Evolutionary conservation across 345 rosid species (phyloP), one percentile per base, ranked within the genome.

Genomic region (Melaleuca quinquenervia): DNA sequence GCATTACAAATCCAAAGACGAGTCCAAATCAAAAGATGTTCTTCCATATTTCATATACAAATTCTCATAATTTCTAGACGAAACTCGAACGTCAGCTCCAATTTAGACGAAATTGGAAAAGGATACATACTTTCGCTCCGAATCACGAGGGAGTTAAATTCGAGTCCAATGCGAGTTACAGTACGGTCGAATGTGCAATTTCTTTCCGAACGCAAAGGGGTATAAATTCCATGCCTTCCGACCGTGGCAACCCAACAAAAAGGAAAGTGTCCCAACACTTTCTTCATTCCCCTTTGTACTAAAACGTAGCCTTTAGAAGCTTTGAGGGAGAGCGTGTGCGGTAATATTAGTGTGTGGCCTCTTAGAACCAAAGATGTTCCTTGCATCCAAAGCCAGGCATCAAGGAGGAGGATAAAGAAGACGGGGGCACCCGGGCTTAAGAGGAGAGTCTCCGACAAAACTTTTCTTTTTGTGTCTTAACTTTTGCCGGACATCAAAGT

Each of bases 171-270:
- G 12, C 10, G 27, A 55, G 5, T 13, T 6, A 6, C 13, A 55
- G 24, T 10, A 24, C 6, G 0, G 0, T 22, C 14, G 1, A 55
- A 55, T 24, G 13, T 13, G 6, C 2, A 6, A 55, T 55, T 24
- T 55, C 27, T 24, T 55, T 55, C 6, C 62, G 22, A 55, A 55
- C 12, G 11, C 27, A 10, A 55, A 0, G 27, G 27, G 7, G 0
- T n/a, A 24, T 20, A 5, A 55, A 55, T 55, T 55, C 27, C 62
- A 24, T 55, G 27, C 62, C 27, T 55, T 55, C 24, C 60, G 10
- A 22, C 22, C 9, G n/a, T 22, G 60, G 60, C 60, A 55, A 55
- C 27, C 62, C 24, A 55, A 55, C 22, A 13, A 55, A 3, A 55
- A 55, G 62, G 24, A 55, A 55, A 10, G 8, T 26, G 22, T 55